A percentile compares a stretch with the other conserved stretches of the same genome.
These are phyloP conservation scores for Penicillium sp. DNA, from an alignment of 2,329 filamentous ascomycete species.

Conservation along the genomic window DNA sequence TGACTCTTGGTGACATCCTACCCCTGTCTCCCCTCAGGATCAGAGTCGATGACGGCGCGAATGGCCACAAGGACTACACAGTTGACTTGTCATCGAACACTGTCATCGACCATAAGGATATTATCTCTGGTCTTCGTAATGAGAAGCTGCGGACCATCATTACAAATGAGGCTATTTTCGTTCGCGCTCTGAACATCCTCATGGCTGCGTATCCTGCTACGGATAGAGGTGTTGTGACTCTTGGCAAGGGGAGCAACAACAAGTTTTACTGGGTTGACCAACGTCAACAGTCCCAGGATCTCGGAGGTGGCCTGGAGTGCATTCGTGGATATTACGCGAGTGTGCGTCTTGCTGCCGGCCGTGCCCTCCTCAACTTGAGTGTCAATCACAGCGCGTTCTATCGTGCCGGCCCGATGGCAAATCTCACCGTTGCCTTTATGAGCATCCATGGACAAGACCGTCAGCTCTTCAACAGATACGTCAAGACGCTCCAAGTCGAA, in stretches of 20 bases:
- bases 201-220: constrained; percentile 13
- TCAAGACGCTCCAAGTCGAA: constrained; percentile 16
- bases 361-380: constrained; percentile 22
- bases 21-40: not conserved
- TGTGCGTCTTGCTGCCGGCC: constrained; percentile 16
- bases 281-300: constrained; percentile 6
- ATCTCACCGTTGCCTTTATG: not conserved
- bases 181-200: constrained; percentile 22
- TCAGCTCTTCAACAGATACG: constrained; percentile 5
- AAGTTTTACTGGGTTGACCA: constrained; percentile 21
- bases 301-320: constrained; percentile 17
- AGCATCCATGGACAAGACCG: not conserved
- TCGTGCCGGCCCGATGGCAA: not conserved
- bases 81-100: not conserved
- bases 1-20: constrained; percentile 1
- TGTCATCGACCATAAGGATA: not conserved
- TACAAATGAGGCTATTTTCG: not conserved
- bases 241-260: constrained; percentile 17
- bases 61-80: not conserved
- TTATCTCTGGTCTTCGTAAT: not conserved
- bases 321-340: constrained; percentile 23
- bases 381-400: constrained; percentile 25
- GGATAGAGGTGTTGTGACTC: constrained; percentile 6
- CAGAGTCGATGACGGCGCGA: not conserved
- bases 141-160: not conserved